Evolutionary conservation across 352 stramenopile species (phyloP), one percentile per base, ranked within the genome.

Genomic region (Blastocystis sp.): DNA sequence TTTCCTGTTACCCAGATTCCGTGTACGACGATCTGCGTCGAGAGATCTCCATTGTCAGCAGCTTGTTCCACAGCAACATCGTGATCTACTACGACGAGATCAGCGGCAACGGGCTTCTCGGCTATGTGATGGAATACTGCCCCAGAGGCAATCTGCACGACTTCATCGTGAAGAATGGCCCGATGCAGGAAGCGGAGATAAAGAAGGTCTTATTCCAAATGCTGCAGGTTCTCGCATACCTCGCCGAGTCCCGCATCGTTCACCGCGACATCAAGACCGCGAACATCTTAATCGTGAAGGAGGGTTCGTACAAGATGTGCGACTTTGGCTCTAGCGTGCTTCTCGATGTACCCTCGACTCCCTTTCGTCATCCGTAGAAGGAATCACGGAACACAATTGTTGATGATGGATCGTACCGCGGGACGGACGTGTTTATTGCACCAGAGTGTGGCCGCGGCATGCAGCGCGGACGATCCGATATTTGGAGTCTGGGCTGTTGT

Each of bases 401-500:
- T 38, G 54, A 65, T 42, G 71, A 81, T 65, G 71, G 71, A 42
- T 40, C 9, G 17, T 66, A 48, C 34, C 38, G 38, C 17, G 71
- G 71, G 10, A 81, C 71, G 38, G 43, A 54, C 21, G 40, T 45
- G 45, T 81, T 48, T 42, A 81, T 81, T 21, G 71, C 71, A 19
- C 71, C 71, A 34, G 71, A 81, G 6, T 42, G 48, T 43, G 71
- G 45, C 11, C 48, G 71, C 9, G 71, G 71, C 3, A 21, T 68
- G 28, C 71, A 81, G n/a, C 71, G 71, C 14, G 71, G 71, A 6
- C 48, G 71, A 17, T 81, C 71, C 17, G 71, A 81, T 42, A 38
- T 81, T 7, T 81, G 71, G 71, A 81, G 71, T 81, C 45, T 81
- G 7, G 71, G 45, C 59, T 81, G 71, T 24, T 81, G 71, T 64